Base-by-base conservation (phyloP, 305 asterid species). In the Petunia hybrid region DNA sequence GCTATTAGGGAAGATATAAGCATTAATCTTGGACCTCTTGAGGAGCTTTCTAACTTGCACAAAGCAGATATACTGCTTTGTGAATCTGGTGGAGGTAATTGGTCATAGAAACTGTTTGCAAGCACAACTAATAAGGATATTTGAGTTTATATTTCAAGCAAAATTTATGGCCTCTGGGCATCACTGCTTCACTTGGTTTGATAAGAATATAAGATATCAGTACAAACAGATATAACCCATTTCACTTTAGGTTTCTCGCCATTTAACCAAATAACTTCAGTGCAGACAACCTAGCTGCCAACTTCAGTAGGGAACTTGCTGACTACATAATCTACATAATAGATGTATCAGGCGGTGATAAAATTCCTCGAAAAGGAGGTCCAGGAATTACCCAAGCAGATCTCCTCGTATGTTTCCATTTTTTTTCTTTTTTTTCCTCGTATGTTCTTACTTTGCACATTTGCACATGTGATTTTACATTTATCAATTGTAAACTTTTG, bases 311-410 rank as follows among this genome's bases (percentile, higher is more conserved):
- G 87, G 99, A 95, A 78, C 90, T 95, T 76, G 99, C 99, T 6
- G 98, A 95, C 85, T 95, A 91, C 73, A 95, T 95, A 73, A 92
- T 95, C 53, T 95, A 95, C 78, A 95, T 94, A 82, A 95, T 95
- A 4, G 98, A 95, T 83, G 99, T 95, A 73, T 94, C 98, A 4
- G 99, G 86, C 0, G 99, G 99, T 61, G 99, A 95, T 79, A 94
- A 95, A 91, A 95, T 95, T 74, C 99, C 99, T 36, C 94, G 99
- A 39, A 95, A 95, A 89, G 99, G 99, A 80, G 99, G 99, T 48
- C 99, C 99, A 14, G 99, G 99, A 69, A 95, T 95, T 82, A 95
- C 98, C 1, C 99, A 95, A 80, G 97, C 99, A 80, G 99, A 95
- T 85, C 97, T 95, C 83, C 97, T 95, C 61, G 99, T 95, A 85